Percentiles rank a stretch among this genome's conserved stretches.
Conservation (phyloP, 306 rosid genomes). For the Cicer bijugum region DNA sequence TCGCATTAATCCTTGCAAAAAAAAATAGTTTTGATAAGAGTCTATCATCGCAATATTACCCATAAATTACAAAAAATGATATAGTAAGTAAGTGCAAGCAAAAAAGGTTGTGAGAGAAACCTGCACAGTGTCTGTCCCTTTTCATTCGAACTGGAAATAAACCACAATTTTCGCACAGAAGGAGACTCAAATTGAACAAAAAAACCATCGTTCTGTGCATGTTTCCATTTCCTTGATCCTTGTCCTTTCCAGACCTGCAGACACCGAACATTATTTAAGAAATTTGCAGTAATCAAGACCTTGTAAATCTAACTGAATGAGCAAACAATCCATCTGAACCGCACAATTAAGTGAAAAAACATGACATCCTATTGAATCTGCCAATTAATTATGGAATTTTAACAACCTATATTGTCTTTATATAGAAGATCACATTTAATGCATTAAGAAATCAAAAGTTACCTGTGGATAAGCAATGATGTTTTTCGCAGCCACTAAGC, state of each 20-base stretch:
- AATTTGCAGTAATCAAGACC: neutral
- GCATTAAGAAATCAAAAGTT: conserved; percentile 40
- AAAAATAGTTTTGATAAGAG: too few species aligned
- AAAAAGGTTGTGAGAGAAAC: conserved; percentile 54
- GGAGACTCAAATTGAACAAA: conserved; percentile 91
- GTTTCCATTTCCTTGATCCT: conserved; percentile 94
- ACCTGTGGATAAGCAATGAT: conserved; percentile 98
- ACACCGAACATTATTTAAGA: conserved; percentile 30
- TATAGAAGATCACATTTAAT: conserved; percentile 11
- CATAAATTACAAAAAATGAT: conserved; percentile 8
- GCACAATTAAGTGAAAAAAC: neutral
- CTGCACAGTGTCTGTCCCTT: conserved; percentile 89
- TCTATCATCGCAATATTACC: neutral
- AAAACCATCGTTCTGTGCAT: conserved; percentile 91
- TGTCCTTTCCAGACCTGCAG: conserved; percentile 98
- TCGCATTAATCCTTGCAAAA: too few species aligned
- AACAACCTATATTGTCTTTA: conserved; percentile 14
- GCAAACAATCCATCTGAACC: neutral
- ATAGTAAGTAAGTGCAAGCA: conserved; percentile 9
- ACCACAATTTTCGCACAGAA: conserved; percentile 79
- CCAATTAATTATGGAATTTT: conserved; percentile 23
- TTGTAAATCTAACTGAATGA: conserved; percentile 34
- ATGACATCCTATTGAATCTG: conserved; percentile 10
- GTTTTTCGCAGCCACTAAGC: conserved; percentile 86
- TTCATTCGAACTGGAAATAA: conserved; percentile 82